A percentile compares a stretch with the other conserved stretches of the same genome.
These are phyloP conservation scores for Malus hybrid DNA, from an alignment of 331 rosid species.

Conservation along the genomic window DNA sequence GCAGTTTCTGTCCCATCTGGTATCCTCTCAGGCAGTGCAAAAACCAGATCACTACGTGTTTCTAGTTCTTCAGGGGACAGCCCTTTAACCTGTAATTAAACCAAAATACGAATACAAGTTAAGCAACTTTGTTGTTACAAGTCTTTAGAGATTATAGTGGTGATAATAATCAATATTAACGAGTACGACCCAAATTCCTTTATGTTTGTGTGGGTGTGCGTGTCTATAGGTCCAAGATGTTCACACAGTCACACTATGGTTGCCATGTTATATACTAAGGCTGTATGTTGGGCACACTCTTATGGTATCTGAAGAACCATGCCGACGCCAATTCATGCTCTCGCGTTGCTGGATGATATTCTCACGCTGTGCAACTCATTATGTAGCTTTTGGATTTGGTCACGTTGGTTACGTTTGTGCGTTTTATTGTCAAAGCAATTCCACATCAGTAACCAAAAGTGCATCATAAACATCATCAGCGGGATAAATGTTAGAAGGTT, in stretches of 20 bases:
- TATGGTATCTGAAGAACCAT: neutral
- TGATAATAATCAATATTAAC: neutral
- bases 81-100: slow-evolving; percentile 62
- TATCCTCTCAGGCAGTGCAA: slow-evolving; percentile 66
- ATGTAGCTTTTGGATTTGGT: neutral
- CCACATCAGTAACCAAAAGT: neutral
- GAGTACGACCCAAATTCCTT: neutral
- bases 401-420: neutral
- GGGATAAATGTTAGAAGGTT: neutral
- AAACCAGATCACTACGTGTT: slow-evolving; percentile 47
- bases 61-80: slow-evolving; percentile 58
- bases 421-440: neutral
- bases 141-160: neutral
- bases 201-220: neutral
- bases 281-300: neutral
- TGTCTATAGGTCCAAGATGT: neutral
- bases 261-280: neutral
- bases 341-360: neutral
- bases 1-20: slow-evolving; percentile 57
- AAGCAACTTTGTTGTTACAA: no score
- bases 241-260: neutral
- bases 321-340: neutral
- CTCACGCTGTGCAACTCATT: neutral
- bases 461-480: neutral
- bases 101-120: neutral